Evolutionary conservation across 306 rosid genomes (phyloP).

Genomic region (Rosa persica): DNA sequence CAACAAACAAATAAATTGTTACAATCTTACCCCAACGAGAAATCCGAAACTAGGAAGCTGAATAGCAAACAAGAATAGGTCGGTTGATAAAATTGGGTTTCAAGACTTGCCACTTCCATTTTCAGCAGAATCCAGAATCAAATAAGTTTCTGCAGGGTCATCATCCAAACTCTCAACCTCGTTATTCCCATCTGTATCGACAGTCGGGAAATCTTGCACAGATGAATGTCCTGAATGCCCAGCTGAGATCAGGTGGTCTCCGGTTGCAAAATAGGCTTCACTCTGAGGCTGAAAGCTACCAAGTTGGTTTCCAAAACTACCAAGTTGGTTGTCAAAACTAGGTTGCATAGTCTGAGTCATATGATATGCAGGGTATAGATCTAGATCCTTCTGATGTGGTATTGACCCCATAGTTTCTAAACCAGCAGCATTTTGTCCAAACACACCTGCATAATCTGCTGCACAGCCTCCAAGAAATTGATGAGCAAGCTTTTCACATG

Average conservation of each 20-base stretch:
- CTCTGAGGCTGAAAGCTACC: not conserved
- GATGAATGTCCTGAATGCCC: constrained; percentile 11
- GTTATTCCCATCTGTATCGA: not conserved
- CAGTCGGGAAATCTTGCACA: not conserved
- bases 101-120: not conserved
- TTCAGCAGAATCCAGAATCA: constrained; percentile 16
- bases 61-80: not conserved
- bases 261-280: not conserved
- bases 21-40: not conserved
- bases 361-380: constrained; percentile 9
- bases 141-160: constrained; percentile 28
- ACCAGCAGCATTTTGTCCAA: not conserved
- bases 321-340: not conserved
- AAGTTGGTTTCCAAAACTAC: not conserved
- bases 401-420: not conserved
- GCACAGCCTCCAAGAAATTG: constrained; percentile 5
- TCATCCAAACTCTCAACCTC: constrained; percentile 11
- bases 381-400: not conserved
- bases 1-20: not conserved
- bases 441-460: not conserved
- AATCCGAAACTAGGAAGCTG: not conserved
- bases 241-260: constrained; percentile 6
- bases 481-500: constrained; percentile 17
- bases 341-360: not conserved
- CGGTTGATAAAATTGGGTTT: not conserved